Conservation (phyloP, 306 rosid species). For the Prunus mira region DNA sequence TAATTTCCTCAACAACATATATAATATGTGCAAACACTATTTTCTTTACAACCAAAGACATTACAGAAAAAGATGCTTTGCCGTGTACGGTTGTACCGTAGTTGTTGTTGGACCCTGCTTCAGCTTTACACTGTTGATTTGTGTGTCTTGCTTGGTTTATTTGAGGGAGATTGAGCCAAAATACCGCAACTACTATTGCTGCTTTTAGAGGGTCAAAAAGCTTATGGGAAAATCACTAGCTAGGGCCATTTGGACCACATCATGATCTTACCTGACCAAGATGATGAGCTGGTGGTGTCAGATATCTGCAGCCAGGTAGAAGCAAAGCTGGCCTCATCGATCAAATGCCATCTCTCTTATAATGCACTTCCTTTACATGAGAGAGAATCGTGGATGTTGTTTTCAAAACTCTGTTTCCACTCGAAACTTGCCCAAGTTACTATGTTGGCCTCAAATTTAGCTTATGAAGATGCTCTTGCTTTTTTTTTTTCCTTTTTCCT, state of each 20-base stretch:
- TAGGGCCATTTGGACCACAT: slow-evolving; percentile 11
- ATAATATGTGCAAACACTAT: neutral
- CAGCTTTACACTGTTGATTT: neutral
- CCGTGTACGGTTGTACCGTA: slow-evolving; percentile 8
- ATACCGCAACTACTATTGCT: neutral
- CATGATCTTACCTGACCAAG: slow-evolving; percentile 15
- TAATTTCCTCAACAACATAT: no score
- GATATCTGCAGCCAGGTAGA: neutral
- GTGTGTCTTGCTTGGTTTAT: slow-evolving; percentile 13
- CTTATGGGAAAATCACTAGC: slow-evolving; percentile 1
- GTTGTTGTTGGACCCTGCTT: slow-evolving; percentile 17
- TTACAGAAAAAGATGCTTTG: neutral
- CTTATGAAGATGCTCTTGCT: no score
- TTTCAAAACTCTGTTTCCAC: neutral
- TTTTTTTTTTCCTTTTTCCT: no score
- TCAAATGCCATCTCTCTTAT: neutral
- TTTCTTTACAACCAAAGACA: neutral
- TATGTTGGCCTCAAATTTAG: no score
- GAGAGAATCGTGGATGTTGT: neutral
- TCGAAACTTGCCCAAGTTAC: neutral
- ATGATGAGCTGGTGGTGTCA: slow-evolving; percentile 11
- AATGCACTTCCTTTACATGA: neutral
- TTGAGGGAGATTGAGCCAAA: slow-evolving; percentile 3
- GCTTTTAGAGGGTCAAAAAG: slow-evolving; percentile 18
- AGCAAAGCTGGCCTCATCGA: neutral